Evolutionary conservation across 169 alveolate genomes (phyloP), one percentile per base, ranked within the genome.

Genomic region (Toxoplasma gondii): DNA sequence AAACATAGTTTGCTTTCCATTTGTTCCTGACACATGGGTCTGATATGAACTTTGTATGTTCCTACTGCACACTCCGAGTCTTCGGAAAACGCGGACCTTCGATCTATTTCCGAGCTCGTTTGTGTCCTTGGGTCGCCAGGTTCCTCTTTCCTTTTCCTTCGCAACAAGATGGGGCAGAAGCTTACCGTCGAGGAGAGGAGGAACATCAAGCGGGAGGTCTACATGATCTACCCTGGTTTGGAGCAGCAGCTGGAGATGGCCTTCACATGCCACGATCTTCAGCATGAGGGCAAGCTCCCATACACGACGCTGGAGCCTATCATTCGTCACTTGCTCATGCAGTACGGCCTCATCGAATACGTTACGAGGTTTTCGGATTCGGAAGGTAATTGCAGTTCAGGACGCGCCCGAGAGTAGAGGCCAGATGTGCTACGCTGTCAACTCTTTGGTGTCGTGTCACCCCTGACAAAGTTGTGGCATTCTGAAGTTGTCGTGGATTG

Each of bases 271-370:
- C 98, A 97, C 84, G 98, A 97, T 92, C 93, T 97, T n/a, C 94
- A 93, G 36, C 96, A 96, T 58, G 95, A 96, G 43, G 98, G 98
- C 24, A 67, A 91, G 74, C 94, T 97, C 49, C 97, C 98, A 2
- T 97, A 96, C 88, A 94, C 94, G 41, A 96, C 97, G 17, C 97
- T 97, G 49, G 98, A 97, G 88, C 96, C 98, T 84, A 96, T 97
- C 43, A 91, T 97, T 54, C 96, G 98, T 58, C 98, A 97, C 82
- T 96, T 96, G 93, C 96, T 97, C 34, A 93, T 95, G 97, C 97
- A 96, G 67, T 96, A 96, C 88, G 98, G 98, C 74, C 96, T 97
- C 87, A 96, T 94, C 91, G 98, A 97, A 86, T 96, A 97, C 94
- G 97, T 97, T 36, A 93, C 96, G 69, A 88, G 96, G 82, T 96